phyloP scores from a whole-genome alignment of 768 basidiomycete species.

The Mycena metata region DNA sequence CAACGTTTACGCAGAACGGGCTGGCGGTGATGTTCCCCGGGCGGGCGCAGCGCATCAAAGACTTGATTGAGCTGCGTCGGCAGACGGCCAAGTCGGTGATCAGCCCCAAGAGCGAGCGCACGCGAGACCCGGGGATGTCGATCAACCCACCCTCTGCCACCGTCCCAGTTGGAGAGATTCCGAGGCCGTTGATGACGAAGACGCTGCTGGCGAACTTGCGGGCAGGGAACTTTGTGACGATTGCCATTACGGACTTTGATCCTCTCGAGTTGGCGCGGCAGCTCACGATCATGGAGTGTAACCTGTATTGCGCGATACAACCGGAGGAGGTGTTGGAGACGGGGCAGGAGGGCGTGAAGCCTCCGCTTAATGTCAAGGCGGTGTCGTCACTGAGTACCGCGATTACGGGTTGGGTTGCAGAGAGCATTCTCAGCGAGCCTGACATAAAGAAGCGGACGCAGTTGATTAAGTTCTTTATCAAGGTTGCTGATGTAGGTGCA shows the following conservation, averaged over 20 bases:
- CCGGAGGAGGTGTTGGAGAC: conserved; percentile 92
- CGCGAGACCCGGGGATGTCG: conserved; percentile 82
- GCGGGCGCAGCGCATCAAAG: conserved; percentile 80
- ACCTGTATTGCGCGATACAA: conserved; percentile 86
- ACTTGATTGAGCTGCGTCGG: conserved; percentile 70
- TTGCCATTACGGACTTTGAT: conserved; percentile 92
- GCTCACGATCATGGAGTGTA: conserved; percentile 93
- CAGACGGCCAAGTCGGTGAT: conserved; percentile 62
- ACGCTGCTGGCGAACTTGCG: conserved; percentile 76
- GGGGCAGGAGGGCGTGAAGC: conserved; percentile 76
- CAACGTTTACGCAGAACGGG: conserved; percentile 73
- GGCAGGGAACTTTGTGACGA: conserved; percentile 70
- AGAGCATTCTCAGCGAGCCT: conserved; percentile 90
- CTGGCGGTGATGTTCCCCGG: conserved; percentile 73
- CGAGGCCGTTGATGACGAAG: conserved; percentile 90
- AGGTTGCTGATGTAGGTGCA: conserved; percentile 85
- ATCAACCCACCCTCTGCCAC: conserved; percentile 69
- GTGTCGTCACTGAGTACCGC: conserved; percentile 91
- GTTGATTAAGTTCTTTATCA: conserved; percentile 93
- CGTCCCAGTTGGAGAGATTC: conserved; percentile 73
- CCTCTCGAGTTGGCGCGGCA: conserved; percentile 93
- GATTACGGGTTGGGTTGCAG: conserved; percentile 96
- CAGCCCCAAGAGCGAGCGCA: conserved; percentile 72
- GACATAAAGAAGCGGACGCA: conserved; percentile 87
- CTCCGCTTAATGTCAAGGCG: conserved; percentile 81